Base-by-base conservation (phyloP, 768 basidiomycete genomes). In the Auriculariales sp. region DNA sequence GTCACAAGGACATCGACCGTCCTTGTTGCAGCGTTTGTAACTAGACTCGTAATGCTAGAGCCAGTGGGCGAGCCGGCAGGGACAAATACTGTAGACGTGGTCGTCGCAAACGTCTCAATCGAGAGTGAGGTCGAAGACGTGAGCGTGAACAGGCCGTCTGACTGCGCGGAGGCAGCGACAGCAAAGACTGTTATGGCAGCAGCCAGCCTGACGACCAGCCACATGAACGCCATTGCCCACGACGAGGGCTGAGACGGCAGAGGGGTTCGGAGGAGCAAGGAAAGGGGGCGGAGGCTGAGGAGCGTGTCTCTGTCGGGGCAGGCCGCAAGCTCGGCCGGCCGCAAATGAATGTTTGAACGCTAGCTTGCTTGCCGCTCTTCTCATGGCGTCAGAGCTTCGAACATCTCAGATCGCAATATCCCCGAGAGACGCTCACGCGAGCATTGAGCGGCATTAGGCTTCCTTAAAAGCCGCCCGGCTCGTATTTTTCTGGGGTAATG, bases 41-140 rank as follows among this genome's bases (percentile, higher is more conserved):
- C 47, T 9, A 50, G 47, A 7, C 50, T 39, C 11, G 50, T 47
- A 22, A 28, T 17, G 57, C 71, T 64, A 33, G 75, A 74, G 52
- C 67, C 67, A 14, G 75, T 78, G 14, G 77, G 73, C 48, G 76
- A 66, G 49, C 76, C 76, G 44, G 80, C 66, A 30, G 77, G 78
- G 48, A 75, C 50, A 42, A 66, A 24, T 25, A 25, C 27, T 19
- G 27, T 25, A 5, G 27, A 24, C 39, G 39, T 25, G 14, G 39
- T 44, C 39, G 39, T 44, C 19, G 22, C 39, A 7, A 22, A 7
- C 22, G 22, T 44, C 39, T n/a, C n/a, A n/a, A 25, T 44, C 19
- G 19, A 24, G 12, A 44, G 17, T 5, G 9, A 9, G 19, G 39
- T 22, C 19, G 39, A 24, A 10, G 22, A 12, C 19, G 39, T 22